phyloP scores from a whole-genome alignment of 2,329 filamentous ascomycete genomes.

The Fusarium robinianum region DNA sequence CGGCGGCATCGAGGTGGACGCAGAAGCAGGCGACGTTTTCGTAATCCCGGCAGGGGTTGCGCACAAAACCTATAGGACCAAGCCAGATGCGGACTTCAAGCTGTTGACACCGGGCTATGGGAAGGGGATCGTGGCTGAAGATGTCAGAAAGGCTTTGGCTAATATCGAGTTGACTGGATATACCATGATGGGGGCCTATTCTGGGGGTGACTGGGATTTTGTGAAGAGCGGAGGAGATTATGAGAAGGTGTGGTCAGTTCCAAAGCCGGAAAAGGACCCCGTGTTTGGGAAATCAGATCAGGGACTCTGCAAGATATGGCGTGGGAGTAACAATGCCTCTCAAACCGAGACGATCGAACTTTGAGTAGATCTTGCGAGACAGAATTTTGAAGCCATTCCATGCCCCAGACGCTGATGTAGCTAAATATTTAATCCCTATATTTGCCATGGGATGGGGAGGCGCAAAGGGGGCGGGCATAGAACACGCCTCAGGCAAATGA shows the following conservation, averaged over 20 bases:
- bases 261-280: constrained; percentile 24
- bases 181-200: constrained; percentile 56
- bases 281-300: constrained; percentile 16
- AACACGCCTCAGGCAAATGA: too few relatives aligned
- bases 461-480: too few relatives aligned
- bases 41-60: constrained; percentile 60
- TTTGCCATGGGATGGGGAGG: too few relatives aligned
- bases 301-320: constrained; percentile 21
- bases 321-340: constrained; percentile 7
- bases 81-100: constrained; percentile 38
- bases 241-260: constrained; percentile 27
- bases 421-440: too few relatives aligned
- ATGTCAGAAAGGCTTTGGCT: constrained; percentile 43
- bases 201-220: constrained; percentile 28
- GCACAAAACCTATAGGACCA: constrained; percentile 57
- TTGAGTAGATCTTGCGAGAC: too few relatives aligned
- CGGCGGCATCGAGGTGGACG: constrained; percentile 54
- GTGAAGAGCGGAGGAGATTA: constrained; percentile 26
- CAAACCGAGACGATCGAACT: too few relatives aligned
- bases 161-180: constrained; percentile 41
- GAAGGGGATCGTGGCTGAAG: constrained; percentile 42
- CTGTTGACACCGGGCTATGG: constrained; percentile 51
- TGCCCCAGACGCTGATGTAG: too few relatives aligned
- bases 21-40: constrained; percentile 60
- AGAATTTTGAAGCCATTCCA: too few relatives aligned